These are phyloP conservation scores for Knufia petricola DNA, from an alignment of 2,329 filamentous ascomycete species.

Conservation along the genomic window DNA sequence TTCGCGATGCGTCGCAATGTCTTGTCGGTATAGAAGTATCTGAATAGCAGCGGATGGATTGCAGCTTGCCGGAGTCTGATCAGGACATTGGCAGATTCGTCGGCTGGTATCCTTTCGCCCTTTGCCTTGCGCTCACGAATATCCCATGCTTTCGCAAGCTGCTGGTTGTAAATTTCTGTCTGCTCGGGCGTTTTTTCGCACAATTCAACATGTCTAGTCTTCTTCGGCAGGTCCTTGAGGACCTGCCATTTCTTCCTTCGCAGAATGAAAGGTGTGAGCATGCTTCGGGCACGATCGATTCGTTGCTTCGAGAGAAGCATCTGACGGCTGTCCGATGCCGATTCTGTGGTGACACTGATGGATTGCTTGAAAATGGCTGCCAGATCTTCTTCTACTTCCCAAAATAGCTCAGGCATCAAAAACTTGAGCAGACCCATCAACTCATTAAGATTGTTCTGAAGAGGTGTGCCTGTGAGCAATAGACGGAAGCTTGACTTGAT, in stretches of 20 bases:
- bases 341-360: slow-evolving; percentile 63
- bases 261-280: slow-evolving; percentile 90
- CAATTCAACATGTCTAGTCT: slow-evolving; percentile 66
- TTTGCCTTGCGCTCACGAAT: slow-evolving; percentile 50
- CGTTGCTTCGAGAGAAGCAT: slow-evolving; percentile 79
- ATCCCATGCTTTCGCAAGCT: slow-evolving; percentile 54
- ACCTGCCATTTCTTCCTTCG: slow-evolving; percentile 91
- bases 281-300: slow-evolving; percentile 76
- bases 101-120: slow-evolving; percentile 45
- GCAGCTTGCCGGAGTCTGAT: slow-evolving; percentile 89
- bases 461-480: slow-evolving; percentile 78
- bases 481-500: slow-evolving; percentile 77
- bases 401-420: slow-evolving; percentile 78
- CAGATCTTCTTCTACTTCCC: slow-evolving; percentile 66
- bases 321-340: slow-evolving; percentile 44
- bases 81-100: slow-evolving; percentile 57
- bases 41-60: slow-evolving; percentile 81
- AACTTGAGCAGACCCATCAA: slow-evolving; percentile 86
- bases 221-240: slow-evolving; percentile 68
- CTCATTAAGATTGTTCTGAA: slow-evolving; percentile 94
- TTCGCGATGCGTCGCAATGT: slow-evolving; percentile 68
- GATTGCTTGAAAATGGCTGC: slow-evolving; percentile 85
- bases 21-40: slow-evolving; percentile 66
- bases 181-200: slow-evolving; percentile 71
- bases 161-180: slow-evolving; percentile 59